These are phyloP conservation scores for Phytopythium aichiense DNA, from an alignment of 352 stramenopile genomes.

Conservation along the genomic window DNA sequence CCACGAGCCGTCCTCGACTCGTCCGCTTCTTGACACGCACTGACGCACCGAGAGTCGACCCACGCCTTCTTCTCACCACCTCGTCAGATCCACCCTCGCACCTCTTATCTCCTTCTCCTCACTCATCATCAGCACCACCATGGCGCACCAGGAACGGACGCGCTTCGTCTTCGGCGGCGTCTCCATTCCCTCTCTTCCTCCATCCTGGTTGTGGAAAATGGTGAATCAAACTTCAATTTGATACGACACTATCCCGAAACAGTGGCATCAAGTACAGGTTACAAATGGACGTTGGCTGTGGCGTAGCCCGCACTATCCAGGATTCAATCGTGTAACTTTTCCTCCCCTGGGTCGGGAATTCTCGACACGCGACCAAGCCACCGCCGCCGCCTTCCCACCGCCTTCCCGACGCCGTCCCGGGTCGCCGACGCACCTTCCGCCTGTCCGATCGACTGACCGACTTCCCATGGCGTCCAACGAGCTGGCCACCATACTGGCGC, in stretches of 20 bases:
- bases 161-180: too few relatives aligned
- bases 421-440: not conserved
- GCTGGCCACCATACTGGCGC: slow-evolving; percentile 75
- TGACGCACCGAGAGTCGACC: too few relatives aligned
- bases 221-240: too few relatives aligned
- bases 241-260: not conserved
- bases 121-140: too few relatives aligned
- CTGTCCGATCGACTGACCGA: not conserved
- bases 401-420: not conserved
- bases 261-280: not conserved
- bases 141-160: too few relatives aligned
- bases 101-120: too few relatives aligned
- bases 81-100: too few relatives aligned
- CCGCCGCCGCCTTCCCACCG: not conserved
- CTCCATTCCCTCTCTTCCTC: too few relatives aligned
- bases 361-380: not conserved
- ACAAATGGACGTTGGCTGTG: not conserved
- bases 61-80: too few relatives aligned
- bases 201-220: too few relatives aligned
- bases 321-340: not conserved
- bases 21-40: not conserved
- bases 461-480: slow-evolving; percentile 72
- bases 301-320: not conserved
- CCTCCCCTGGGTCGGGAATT: not conserved
- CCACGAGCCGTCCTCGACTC: not conserved